Percentiles rank a stretch among this genome's conserved stretches.
These are phyloP conservation scores for Anthracocystis walkeri DNA, from an alignment of 1,284 basidiomycete species.

Conservation along the genomic window DNA sequence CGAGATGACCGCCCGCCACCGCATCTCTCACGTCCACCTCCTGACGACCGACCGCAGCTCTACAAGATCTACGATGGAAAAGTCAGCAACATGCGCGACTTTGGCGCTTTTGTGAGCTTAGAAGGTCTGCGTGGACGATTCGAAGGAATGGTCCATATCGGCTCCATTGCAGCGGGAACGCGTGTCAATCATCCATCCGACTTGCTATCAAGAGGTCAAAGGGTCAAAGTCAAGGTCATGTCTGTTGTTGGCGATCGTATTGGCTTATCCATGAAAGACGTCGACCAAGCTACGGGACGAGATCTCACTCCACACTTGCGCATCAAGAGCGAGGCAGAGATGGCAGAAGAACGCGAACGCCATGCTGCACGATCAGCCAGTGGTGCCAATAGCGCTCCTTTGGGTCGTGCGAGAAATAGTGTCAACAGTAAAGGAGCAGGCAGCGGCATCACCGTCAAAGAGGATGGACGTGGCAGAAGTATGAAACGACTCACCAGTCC, in stretches of 20 bases:
- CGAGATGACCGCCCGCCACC: slow-evolving; percentile 40
- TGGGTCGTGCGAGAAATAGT: slow-evolving; percentile 50
- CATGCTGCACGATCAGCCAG: slow-evolving; percentile 60
- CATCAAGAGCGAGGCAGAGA: slow-evolving; percentile 90
- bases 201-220: slow-evolving; percentile 83
- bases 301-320: slow-evolving; percentile 93
- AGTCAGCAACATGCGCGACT: slow-evolving; percentile 88
- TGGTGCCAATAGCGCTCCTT: slow-evolving; percentile 72
- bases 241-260: slow-evolving; percentile 84
- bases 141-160: slow-evolving; percentile 96
- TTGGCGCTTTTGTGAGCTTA: slow-evolving; percentile 90
- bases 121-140: slow-evolving; percentile 86
- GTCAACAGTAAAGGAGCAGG: slow-evolving; percentile 28
- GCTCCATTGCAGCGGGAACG: slow-evolving; percentile 80
- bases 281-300: slow-evolving; percentile 87
- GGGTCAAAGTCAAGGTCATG: slow-evolving; percentile 85
- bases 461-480: slow-evolving; percentile 53
- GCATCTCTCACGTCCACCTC: slow-evolving; percentile 30
- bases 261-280: slow-evolving; percentile 95
- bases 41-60: slow-evolving; percentile 82
- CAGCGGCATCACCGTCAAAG: slow-evolving; percentile 50
- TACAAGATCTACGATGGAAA: slow-evolving; percentile 95
- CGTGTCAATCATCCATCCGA: slow-evolving; percentile 89
- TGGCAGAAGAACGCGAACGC: slow-evolving; percentile 52
- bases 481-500: slow-evolving; percentile 94